These are phyloP conservation scores for Talaromyces sp. DNA, from an alignment of 2,329 filamentous ascomycete species.

Conservation along the genomic window DNA sequence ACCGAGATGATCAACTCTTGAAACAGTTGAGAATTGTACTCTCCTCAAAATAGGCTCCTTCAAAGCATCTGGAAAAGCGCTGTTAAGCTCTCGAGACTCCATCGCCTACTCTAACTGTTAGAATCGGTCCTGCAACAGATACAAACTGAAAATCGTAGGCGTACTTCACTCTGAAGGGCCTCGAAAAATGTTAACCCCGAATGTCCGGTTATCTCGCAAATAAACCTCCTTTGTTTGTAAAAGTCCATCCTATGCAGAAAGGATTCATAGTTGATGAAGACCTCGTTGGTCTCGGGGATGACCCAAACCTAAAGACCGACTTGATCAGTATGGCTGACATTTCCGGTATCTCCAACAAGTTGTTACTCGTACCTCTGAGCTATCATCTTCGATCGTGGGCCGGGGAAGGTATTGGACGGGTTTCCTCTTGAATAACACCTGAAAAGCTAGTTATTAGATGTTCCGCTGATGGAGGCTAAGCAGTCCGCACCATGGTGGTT, in stretches of 20 bases:
- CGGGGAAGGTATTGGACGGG: conserved; percentile 77
- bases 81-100: conserved; percentile 84
- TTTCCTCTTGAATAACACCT: conserved; percentile 97
- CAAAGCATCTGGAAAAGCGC: conserved; percentile 83
- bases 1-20: conserved; percentile 79
- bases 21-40: conserved; percentile 87
- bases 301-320: conserved; percentile 70
- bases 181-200: conserved; percentile 90
- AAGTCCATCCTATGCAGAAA: conserved; percentile 88
- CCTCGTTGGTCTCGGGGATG: conserved; percentile 83
- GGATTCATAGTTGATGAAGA: conserved; percentile 83
- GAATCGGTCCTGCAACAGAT: neutral
- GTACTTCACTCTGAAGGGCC: conserved; percentile 84
- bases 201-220: conserved; percentile 93
- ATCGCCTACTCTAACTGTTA: conserved; percentile 53
- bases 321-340: neutral
- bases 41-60: conserved; percentile 86
- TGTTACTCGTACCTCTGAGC: conserved; percentile 67
- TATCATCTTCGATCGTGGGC: conserved; percentile 72
- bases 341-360: neutral
- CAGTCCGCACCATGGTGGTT: conserved; percentile 15
- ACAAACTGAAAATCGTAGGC: conserved; percentile 29
- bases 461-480: neutral
- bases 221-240: conserved; percentile 89
- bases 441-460: neutral